Base-by-base conservation (phyloP, 176 grass and related monocot species). In the Ampelocalamus luodianensis region DNA sequence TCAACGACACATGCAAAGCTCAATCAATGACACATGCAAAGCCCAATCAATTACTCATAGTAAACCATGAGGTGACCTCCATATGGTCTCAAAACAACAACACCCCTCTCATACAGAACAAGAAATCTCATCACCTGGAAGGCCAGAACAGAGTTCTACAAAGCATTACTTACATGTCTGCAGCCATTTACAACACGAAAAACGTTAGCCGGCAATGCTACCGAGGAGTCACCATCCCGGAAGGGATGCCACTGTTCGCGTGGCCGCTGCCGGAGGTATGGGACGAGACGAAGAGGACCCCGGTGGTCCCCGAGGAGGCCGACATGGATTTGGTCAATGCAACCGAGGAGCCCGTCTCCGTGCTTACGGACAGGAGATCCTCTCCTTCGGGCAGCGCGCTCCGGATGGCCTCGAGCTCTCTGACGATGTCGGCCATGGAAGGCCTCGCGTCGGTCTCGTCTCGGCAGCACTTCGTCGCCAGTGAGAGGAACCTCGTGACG, bases 391-490 rank as follows among this genome's bases (percentile, higher is more conserved):
- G 79, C 70, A 91, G 78, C 88, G 92, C 86, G 32, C 46, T 65
- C 60, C 62, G 61, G 66, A 99, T 96, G 60, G 49, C 74, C 32
- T 99, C 96, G 3, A 99, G 89, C 74, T 99, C 93, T 36, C 88
- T 82, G 15, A 90, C 96, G 6, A 99, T 83, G 34, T 99, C 93
- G 20, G 84, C 74, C 90, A 99, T 96, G 74, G 78, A 99, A 45
- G 96, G 93, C 78, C 96, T 93, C 37, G 6, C 79, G 42, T 99
- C 93, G 3, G 90, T 84, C 66, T 99, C 91, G 22, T 94, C 90
- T 15, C 3, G 16, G 87, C 96, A 99, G 53, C 96, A 99, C 72
- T 64, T 86, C 42, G 92, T 51, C 45, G 96, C 96, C n/a, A 99
- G 88, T 9, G 86, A 89, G 39, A 83, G 45, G 70, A 96, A 88